Conservation (phyloP, 176 grass and related monocot genomes). For the Paspalum notatum region DNA sequence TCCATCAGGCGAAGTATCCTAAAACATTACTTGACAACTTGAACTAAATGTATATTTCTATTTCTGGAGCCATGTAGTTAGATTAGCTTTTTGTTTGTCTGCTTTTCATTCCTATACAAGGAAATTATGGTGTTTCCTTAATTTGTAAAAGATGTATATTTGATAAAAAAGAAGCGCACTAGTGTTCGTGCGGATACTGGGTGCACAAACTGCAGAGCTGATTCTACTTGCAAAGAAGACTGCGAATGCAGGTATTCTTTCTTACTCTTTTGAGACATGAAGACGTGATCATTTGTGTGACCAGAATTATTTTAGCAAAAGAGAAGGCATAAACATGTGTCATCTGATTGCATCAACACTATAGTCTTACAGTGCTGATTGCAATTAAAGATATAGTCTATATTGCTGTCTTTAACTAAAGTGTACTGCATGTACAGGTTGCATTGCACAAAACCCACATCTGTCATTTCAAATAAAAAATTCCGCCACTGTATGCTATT, state of each 20-base stretch:
- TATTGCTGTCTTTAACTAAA: background rate
- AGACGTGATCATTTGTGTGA: background rate
- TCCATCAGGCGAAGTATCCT: constrained; percentile 98
- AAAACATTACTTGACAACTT: constrained; percentile 12
- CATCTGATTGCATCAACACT: constrained; percentile 1
- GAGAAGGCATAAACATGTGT: constrained; percentile 1
- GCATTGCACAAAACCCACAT: background rate
- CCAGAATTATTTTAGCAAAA: constrained; percentile 38
- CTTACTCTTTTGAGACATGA: constrained; percentile 18
- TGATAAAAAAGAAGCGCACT: constrained; percentile 88
- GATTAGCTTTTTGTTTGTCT: constrained; percentile 13
- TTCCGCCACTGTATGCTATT: background rate
- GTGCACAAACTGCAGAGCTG: constrained; percentile 72
- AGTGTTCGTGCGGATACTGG: constrained; percentile 65
- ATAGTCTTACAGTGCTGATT: background rate
- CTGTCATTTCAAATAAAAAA: background rate
- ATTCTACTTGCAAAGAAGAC: constrained; percentile 87
- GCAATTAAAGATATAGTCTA: background rate
- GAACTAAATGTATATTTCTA: constrained; percentile 18
- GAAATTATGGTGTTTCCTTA: constrained; percentile 41
- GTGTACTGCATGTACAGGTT: background rate
- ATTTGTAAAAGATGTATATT: constrained; percentile 84
- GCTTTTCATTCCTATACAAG: constrained; percentile 19
- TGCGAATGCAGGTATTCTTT: constrained; percentile 92
- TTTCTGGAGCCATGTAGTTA: constrained; percentile 29